Percentiles rank a stretch among this genome's conserved stretches.
phyloP scores from a whole-genome alignment of 331 rosid genomes.

The Rhamnella rubrinervis region DNA sequence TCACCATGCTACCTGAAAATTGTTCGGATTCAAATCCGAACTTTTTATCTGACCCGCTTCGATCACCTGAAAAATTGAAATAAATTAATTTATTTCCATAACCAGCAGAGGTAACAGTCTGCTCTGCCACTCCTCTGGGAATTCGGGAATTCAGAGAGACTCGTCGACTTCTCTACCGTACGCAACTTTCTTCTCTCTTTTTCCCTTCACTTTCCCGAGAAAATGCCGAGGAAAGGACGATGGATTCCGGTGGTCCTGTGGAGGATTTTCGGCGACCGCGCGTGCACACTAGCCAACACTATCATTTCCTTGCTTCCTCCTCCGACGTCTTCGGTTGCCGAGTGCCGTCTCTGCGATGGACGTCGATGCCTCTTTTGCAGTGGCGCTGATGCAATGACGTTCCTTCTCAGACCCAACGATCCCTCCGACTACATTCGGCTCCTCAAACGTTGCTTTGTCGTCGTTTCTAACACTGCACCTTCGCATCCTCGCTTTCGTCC shows the following conservation, averaged over 20 bases:
- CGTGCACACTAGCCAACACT: conserved; percentile 44
- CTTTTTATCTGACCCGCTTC: no score
- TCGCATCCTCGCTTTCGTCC: conserved; percentile 22
- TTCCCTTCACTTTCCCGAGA: conserved; percentile 23
- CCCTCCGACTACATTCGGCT: conserved; percentile 46
- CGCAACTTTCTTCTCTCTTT: neutral
- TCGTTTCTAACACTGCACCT: conserved; percentile 46
- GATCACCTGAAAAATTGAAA: no score
- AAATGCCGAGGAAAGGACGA: conserved; percentile 49
- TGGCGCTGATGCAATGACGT: conserved; percentile 18
- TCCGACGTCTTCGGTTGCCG: conserved; percentile 22
- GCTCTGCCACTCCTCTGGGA: no score
- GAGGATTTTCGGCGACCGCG: conserved; percentile 54
- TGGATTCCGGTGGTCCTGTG: conserved; percentile 60
- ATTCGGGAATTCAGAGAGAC: no score
- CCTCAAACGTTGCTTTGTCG: conserved; percentile 43
- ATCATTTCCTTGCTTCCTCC: conserved; percentile 51
- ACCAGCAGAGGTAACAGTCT: no score
- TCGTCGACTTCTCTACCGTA: no score
- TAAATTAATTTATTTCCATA: no score
- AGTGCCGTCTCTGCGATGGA: conserved; percentile 46
- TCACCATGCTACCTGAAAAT: no score
- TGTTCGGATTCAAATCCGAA: no score
- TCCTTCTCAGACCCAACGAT: conserved; percentile 55
- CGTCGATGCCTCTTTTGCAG: conserved; percentile 47